Conservation (phyloP, 2,329 filamentous ascomycete genomes). For the Diaporthe citriasiana region DNA sequence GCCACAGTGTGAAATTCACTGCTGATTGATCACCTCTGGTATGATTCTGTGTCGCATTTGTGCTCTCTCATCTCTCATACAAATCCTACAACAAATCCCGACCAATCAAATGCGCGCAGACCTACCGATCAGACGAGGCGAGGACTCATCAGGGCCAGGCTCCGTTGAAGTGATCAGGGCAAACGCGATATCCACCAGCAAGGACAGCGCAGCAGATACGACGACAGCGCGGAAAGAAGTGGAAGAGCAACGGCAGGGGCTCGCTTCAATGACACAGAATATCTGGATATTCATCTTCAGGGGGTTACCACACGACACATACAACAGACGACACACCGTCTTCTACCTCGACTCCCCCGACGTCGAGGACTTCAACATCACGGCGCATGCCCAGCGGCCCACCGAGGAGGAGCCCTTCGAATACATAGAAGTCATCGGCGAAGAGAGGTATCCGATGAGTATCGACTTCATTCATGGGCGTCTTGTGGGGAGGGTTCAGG, state of each 20-base stretch:
- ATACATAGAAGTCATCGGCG: background rate
- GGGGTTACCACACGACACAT: background rate
- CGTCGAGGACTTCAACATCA: slow-evolving; percentile 18
- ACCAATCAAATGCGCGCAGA: slow-evolving; percentile 3
- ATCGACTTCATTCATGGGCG: background rate
- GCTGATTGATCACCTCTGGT: background rate
- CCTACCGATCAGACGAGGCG: background rate
- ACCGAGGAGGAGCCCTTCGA: background rate
- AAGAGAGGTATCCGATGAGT: background rate
- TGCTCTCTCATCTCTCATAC: background rate
- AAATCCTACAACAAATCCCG: background rate
- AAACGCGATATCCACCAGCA: background rate
- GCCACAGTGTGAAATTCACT: background rate
- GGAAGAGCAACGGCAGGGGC: background rate
- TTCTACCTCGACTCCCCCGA: slow-evolving; percentile 30
- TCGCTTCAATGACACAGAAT: background rate
- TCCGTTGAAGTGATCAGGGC: background rate
- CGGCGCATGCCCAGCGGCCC: slow-evolving; percentile 18
- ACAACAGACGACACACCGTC: slow-evolving; percentile 5
- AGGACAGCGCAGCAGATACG: background rate
- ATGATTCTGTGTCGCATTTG: background rate
- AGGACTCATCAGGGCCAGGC: background rate
- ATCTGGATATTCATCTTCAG: slow-evolving; percentile 19
- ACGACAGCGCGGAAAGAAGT: background rate
- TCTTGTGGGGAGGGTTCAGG: background rate